Evolutionary conservation across 495 filamentous ascomycete genomes (phyloP), one percentile per base, ranked within the genome.

Genomic region (Podospora bellae-mahoneyi): DNA sequence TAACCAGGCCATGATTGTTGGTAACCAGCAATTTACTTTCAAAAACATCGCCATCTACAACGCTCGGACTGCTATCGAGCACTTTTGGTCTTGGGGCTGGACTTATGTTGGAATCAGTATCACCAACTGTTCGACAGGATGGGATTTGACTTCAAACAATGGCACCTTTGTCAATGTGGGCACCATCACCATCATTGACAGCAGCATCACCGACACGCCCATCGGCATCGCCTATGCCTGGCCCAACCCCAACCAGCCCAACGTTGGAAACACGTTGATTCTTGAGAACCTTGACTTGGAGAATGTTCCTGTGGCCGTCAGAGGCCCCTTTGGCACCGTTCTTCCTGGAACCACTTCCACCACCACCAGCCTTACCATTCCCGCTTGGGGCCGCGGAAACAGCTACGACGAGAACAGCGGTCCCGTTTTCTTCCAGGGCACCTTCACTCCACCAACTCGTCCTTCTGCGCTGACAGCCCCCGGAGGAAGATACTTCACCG

Each of bases 21-120:
- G 91, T 63, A 93, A 91, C 72, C 92, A 94, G 79, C 92, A 94
- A 76, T 95, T 90, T 69, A 93, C 91, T 15, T 87, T 90, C 75
- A 85, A 90, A 54, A 92, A 92, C 72, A 69, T 95, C 53, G 83
- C 78, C 0, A 87, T 94, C 75, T 77, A 76, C 70, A 84, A 87
- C 70, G 85, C 83, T 48, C 68, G 78, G 30, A 85, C 83, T 30
- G 86, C 84, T 62, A 80, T 90, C 65, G 79, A 71, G 59, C 80
- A 83, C 69, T 62, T 78, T 3, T 86, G 80, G 81, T 76, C 80
- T 57, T 86, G 84, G 84, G 81, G 81, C 0, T 86, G 78, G 83
- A 90, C 87, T 39, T 89, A 94, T 78, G 89, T 93, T 78, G 89
- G 87, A 64, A 82, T 89, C 69, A 80, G 69, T 55, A 86, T 92